Percentiles rank a stretch among this genome's conserved stretches.
phyloP scores from a whole-genome alignment of 305 asterid genomes.

The Caryopteris hybrid region DNA sequence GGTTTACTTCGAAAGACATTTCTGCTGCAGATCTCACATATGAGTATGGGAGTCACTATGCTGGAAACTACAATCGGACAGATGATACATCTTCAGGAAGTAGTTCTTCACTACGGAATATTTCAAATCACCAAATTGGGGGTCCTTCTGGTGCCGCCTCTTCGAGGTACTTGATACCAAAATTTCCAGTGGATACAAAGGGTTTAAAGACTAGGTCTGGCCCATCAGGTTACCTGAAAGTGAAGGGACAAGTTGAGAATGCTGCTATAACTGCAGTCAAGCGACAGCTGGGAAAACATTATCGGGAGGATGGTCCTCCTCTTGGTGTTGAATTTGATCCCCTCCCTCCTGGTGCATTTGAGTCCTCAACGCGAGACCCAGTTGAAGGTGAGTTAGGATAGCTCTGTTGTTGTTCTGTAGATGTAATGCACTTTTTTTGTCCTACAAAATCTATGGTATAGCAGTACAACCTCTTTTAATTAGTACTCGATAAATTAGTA shows the following conservation, averaged over 20 bases:
- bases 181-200: conserved; percentile 34
- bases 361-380: conserved; percentile 36
- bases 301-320: conserved; percentile 79
- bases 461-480: no score
- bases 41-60: conserved; percentile 41
- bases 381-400: conserved; percentile 45
- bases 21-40: conserved; percentile 48
- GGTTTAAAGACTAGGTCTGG: conserved; percentile 52
- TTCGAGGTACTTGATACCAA: conserved; percentile 45
- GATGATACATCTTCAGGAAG: conserved; percentile 71
- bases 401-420: background rate
- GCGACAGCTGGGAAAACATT: conserved; percentile 79
- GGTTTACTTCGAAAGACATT: conserved; percentile 37
- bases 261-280: conserved; percentile 78
- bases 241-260: conserved; percentile 65
- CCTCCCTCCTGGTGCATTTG: conserved; percentile 89
- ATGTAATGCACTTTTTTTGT: background rate
- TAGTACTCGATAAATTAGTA: no score
- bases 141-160: conserved; percentile 36
- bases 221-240: conserved; percentile 87
- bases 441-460: background rate
- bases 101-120: conserved; percentile 53
- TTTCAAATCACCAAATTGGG: conserved; percentile 35
- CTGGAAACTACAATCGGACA: conserved; percentile 31
- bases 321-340: conserved; percentile 85